Evolutionary conservation across 371 early-diverging fungal species (phyloP), one percentile per base, ranked within the genome.

Genomic region (Nematocida major): DNA sequence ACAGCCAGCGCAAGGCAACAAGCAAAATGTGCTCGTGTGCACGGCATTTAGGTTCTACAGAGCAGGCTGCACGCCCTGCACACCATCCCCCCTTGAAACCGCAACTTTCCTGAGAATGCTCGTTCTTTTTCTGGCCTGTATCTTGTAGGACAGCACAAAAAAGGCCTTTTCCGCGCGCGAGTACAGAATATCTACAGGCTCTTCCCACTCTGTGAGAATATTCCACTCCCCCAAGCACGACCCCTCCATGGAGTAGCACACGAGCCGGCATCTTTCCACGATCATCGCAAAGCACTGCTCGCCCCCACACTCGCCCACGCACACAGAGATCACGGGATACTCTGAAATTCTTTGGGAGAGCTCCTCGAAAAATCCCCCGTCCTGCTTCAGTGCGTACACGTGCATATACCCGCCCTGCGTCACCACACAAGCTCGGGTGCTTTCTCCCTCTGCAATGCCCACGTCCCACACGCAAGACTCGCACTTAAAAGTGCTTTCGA

Each of bases 391-490:
- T 0, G 20, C 49, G 54, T 66, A 63, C 28, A 73, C 63, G 4
- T 24, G 5, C 9, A 73, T 32, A 45, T 20, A n/a, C 13, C 76
- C 76, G 4, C 1, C 18, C 40, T 73, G 76, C 22, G 53, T 63
- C 18, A 73, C 76, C 24, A 73, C 20, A 32, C 63, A 63, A 9
- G 9, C 7, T 2, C n/a, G n/a, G n/a, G 18, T 26, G 7, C 20
- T 18, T 18, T 22, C 36, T 13, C 24, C 40, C n/a, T 50, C 40
- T 32, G 54, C n/a, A 30, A 54, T 15, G n/a, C n/a, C 45, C 5
- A 18, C 43, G 51, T 73, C 65, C 76, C 76, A 73, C 3, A 51
- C 38, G 13, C 48, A 61, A 30, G 36, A n/a, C 13, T 50, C 65
- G 15, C 5, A 26, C 36, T 73, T 73, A 24, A 73, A 36, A 30